These are phyloP conservation scores for Metschnikowia amazonensis DNA, from an alignment of 805 yeast species.

Conservation along the genomic window DNA sequence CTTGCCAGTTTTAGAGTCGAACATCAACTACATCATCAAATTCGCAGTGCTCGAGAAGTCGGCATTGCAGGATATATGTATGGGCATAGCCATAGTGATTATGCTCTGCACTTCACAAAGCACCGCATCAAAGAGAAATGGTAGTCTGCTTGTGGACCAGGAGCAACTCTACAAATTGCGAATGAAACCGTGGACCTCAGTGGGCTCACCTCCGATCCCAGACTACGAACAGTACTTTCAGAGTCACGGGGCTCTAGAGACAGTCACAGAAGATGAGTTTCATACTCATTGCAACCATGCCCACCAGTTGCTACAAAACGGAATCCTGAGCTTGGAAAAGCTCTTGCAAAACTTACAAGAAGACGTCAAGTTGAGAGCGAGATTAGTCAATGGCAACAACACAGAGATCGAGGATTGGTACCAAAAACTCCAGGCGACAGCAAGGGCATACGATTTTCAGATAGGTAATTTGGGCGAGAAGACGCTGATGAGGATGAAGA, in stretches of 20 bases:
- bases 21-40: slow-evolving; percentile 22
- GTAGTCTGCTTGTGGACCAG: not conserved
- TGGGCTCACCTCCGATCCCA: slow-evolving; percentile 74
- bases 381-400: slow-evolving; percentile 4
- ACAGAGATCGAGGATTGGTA: slow-evolving; percentile 9
- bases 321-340: slow-evolving; percentile 5
- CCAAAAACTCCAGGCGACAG: slow-evolving; percentile 12
- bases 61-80: slow-evolving; percentile 22
- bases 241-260: not conserved
- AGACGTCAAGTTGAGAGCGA: slow-evolving; percentile 5
- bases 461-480: not conserved
- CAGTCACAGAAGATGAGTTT: not conserved
- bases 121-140: not conserved
- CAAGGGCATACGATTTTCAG: slow-evolving; percentile 11
- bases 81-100: slow-evolving; percentile 9
- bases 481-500: not conserved
- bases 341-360: slow-evolving; percentile 8
- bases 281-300: not conserved
- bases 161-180: slow-evolving; percentile 43
- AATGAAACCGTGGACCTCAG: slow-evolving; percentile 73
- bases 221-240: slow-evolving; percentile 35
- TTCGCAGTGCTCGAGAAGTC: slow-evolving; percentile 21
- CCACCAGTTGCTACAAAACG: slow-evolving; percentile 3
- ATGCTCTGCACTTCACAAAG: not conserved
- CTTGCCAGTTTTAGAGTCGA: slow-evolving; percentile 33